Evolutionary conservation across 148 eudicot genomes (phyloP).

Genomic region (Chenopodium berlandieri): DNA sequence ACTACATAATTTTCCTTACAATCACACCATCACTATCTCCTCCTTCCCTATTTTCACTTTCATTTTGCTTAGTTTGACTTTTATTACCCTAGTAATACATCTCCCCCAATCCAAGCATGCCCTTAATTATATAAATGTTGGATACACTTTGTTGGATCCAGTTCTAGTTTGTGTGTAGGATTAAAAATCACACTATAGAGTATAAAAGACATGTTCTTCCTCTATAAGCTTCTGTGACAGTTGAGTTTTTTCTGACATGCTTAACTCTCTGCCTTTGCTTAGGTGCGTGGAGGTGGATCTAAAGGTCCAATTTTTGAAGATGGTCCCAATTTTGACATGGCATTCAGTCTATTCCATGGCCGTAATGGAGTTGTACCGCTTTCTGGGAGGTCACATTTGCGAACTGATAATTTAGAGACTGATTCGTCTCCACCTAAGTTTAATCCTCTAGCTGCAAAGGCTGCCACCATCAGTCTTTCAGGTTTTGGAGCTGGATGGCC

Average conservation of each 20-base stretch:
- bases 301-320: conserved; percentile 99
- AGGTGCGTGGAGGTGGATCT: conserved; percentile 62
- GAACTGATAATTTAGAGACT: conserved; percentile 45
- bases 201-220: neutral
- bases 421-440: conserved; percentile 56
- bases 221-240: neutral
- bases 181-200: neutral
- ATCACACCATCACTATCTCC: no score
- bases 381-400: conserved; percentile 55
- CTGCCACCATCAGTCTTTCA: conserved; percentile 89
- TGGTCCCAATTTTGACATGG: conserved; percentile 90
- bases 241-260: neutral
- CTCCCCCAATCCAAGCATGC: no score
- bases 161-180: neutral
- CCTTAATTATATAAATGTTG: no score
- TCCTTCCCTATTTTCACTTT: no score
- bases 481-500: conserved; percentile 74
- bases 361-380: conserved; percentile 95
- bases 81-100: no score
- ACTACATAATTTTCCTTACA: no score
- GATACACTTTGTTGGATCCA: neutral
- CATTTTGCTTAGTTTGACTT: no score
- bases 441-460: conserved; percentile 94
- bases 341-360: conserved; percentile 94
- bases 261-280: conserved; percentile 18